Evolutionary conservation across 768 basidiomycete genomes (phyloP), one percentile per base, ranked within the genome.

Genomic region (Lyophyllum atratum): DNA sequence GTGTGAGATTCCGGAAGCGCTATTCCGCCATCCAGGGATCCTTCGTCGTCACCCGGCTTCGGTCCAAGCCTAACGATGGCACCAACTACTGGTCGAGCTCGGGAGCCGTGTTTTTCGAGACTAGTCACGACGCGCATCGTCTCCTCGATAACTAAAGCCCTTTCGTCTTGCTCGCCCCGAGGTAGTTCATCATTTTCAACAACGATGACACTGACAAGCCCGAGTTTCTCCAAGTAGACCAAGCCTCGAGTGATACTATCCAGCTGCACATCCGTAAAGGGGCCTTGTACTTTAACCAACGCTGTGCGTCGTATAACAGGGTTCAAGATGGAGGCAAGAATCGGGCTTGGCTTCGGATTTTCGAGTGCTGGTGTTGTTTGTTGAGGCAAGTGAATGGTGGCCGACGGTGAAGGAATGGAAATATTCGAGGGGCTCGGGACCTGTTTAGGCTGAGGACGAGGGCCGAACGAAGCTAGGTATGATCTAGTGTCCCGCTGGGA

Each of bases 221-320:
- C 97, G 17, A 98, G 87, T 68, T 95, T 96, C 71, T 96, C 92
- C 46, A 99, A 84, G 70, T 97, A 95, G 39, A 95, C 92, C 77
- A 99, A 84, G 51, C 97, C 97, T 39, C 89, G 84, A 39, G 90
- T 87, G 63, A 99, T 93, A 70, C 95, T 95, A 62, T 96, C 92
- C 56, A 98, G 85, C 66, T 98, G 97, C 8, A 86, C 81, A 72
- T 96, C 90, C 10, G 86, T 90, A 69, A 98, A 98, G 2, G 97
- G 97, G 10, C 95, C 94, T 71, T 98, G 97, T 2, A 98, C 77
- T 74, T 98, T 98, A 64, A 99, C 95, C 15, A 99, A 85, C 4
- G 95, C 94, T 0, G 97, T 96, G 51, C 93, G 89, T 43, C 86
- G 83, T 55, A 85, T 77, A 52, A 92, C 84, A 6, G 95, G 95